Conservation (phyloP, 2,329 filamentous ascomycete genomes). For the Zasmidium cellare region DNA sequence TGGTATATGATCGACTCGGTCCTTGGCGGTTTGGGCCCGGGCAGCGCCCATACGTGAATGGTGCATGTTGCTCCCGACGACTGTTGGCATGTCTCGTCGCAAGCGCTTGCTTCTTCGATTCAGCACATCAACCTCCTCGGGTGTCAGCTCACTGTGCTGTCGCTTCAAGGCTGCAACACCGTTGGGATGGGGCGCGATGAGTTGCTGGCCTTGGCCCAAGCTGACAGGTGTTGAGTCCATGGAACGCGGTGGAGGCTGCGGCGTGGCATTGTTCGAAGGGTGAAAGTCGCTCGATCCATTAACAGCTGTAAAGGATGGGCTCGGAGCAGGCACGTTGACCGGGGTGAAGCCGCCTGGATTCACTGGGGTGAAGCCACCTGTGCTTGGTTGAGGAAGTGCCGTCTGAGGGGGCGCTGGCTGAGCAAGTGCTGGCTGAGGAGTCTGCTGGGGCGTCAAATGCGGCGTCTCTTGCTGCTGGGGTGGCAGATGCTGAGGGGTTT, state of each 20-base stretch:
- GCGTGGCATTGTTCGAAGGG: constrained; percentile 25
- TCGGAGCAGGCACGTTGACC: constrained; percentile 50
- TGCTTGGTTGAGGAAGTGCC: constrained; percentile 63
- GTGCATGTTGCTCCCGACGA: constrained; percentile 96
- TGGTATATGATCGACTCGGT: constrained; percentile 57
- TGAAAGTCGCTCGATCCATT: constrained; percentile 52
- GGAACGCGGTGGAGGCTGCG: constrained; percentile 25
- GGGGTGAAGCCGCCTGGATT: constrained; percentile 65
- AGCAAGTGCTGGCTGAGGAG: constrained; percentile 57
- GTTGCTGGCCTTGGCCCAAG: constrained; percentile 11
- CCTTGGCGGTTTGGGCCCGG: constrained; percentile 57
- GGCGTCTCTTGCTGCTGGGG: constrained; percentile 13
- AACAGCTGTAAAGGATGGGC: constrained; percentile 57
- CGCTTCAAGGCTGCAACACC: constrained; percentile 62
- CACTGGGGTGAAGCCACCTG: constrained; percentile 69
- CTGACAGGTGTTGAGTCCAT: constrained; percentile 54
- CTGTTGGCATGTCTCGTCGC: constrained; percentile 80
- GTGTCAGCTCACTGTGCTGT: constrained; percentile 53
- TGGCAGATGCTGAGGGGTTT: constrained; percentile 22
- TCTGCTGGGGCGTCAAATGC: constrained; percentile 32
- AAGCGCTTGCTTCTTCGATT: constrained; percentile 84
- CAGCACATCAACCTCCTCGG: constrained; percentile 45
- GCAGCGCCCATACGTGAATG: constrained; percentile 81
- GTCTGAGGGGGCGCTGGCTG: constrained; percentile 53
- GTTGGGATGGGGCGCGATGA: constrained; percentile 26